phyloP scores from a whole-genome alignment of 2,329 filamentous ascomycete genomes.

The Elsinoe batatas region DNA sequence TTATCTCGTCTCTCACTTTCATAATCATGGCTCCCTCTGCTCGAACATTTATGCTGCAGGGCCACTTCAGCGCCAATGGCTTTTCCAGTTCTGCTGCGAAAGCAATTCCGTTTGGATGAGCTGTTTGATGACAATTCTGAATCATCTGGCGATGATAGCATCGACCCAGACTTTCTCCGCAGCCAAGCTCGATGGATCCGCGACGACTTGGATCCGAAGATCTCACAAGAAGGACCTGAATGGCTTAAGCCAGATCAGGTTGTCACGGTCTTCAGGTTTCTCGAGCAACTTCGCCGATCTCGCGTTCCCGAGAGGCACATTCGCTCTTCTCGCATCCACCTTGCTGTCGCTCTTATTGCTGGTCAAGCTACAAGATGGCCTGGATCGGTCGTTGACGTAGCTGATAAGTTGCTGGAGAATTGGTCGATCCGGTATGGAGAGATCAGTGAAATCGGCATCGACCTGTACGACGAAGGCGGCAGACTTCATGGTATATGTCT shows the following conservation, averaged over 20 bases:
- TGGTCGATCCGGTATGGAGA: conserved; percentile 33
- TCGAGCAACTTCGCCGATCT: conserved; percentile 22
- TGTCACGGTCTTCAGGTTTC: conserved; percentile 34
- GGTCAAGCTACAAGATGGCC: conserved; percentile 41
- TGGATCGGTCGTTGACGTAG: conserved; percentile 33
- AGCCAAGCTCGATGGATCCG: conserved; percentile 36
- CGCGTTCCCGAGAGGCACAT: conserved; percentile 28
- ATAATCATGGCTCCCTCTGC: no score
- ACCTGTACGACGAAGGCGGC: conserved; percentile 35
- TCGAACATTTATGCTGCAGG: no score
- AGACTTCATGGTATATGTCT: conserved; percentile 34
- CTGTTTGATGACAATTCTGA: conserved; percentile 8
- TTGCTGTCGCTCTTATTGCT: conserved; percentile 33
- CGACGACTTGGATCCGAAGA: conserved; percentile 36
- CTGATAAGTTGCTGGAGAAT: conserved; percentile 31
- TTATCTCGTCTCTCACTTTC: no score
- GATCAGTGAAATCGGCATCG: conserved; percentile 30
- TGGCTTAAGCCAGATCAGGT: conserved; percentile 35
- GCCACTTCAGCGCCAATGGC: background rate
- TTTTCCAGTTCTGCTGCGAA: background rate
- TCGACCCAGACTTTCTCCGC: conserved; percentile 25
- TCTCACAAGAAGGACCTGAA: conserved; percentile 37
- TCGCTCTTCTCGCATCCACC: conserved; percentile 37
- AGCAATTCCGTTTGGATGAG: conserved; percentile 11
- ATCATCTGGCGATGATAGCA: background rate